phyloP scores from a whole-genome alignment of 2,329 filamentous ascomycete genomes.

The Ophiostoma piceae region DNA sequence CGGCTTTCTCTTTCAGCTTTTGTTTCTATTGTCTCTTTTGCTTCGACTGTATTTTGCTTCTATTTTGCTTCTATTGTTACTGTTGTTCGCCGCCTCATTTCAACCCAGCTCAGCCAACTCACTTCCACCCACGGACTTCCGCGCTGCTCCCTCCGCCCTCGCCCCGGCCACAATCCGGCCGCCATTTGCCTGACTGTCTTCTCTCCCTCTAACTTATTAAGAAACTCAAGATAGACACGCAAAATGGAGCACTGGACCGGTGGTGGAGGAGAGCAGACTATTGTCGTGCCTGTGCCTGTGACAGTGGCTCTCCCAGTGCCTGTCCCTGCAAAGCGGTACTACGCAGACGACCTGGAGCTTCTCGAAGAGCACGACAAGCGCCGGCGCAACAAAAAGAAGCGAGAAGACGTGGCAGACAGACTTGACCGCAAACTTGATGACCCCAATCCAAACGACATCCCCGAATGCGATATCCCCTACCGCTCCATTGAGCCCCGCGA shows the following conservation, averaged over 20 bases:
- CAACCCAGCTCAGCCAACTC: not conserved
- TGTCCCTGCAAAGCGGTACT: constrained; percentile 14
- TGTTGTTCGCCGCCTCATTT: not conserved
- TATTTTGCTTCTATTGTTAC: not conserved
- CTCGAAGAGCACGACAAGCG: not conserved
- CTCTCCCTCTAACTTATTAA: not conserved
- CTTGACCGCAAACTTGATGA: too few species aligned
- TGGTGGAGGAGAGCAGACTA: constrained; percentile 20
- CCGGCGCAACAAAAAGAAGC: not conserved
- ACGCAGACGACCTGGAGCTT: constrained; percentile 1
- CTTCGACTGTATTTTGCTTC: not conserved
- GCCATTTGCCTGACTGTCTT: not conserved
- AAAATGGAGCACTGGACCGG: constrained; percentile 22
- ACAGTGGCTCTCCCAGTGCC: not conserved
- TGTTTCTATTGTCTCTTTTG: not conserved
- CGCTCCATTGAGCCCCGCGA: constrained; percentile 21
- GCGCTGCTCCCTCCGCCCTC: constrained; percentile 5
- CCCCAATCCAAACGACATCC: not conserved
- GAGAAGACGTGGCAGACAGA: not conserved
- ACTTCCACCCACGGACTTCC: not conserved
- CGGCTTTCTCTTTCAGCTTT: too few species aligned
- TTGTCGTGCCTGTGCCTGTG: not conserved
- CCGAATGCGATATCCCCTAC: constrained; percentile 21
- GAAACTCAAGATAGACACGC: not conserved
- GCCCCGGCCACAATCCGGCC: constrained; percentile 6